Evolutionary conservation across 2,329 filamentous ascomycete genomes (phyloP).

Genomic region (Pyrenochaeta sp.): DNA sequence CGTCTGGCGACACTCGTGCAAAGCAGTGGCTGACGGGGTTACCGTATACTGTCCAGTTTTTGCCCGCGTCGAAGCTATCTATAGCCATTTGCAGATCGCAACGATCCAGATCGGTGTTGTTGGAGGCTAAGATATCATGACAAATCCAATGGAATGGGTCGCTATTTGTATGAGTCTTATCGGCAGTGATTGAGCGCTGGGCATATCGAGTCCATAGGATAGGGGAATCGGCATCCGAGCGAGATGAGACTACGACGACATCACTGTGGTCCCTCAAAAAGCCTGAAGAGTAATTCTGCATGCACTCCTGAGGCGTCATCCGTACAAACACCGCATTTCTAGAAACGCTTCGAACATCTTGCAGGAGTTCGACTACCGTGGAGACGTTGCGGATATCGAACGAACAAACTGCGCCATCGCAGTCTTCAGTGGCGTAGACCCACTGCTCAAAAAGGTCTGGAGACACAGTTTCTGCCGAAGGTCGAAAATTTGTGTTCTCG

Average conservation of each 20-base stretch:
- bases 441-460: conserved; percentile 14
- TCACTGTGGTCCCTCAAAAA: conserved; percentile 19
- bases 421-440: neutral
- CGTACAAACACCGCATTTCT: conserved; percentile 1
- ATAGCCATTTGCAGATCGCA: conserved; percentile 5
- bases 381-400: conserved; percentile 16
- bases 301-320: conserved; percentile 12
- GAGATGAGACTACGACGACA: conserved; percentile 16
- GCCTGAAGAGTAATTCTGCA: conserved; percentile 15
- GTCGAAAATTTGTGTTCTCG: conserved; percentile 11
- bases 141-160: conserved; percentile 27
- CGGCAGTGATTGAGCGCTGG: conserved; percentile 11
- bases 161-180: conserved; percentile 15
- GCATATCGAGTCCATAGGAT: conserved; percentile 23
- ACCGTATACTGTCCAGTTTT: conserved; percentile 26
- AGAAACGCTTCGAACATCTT: conserved; percentile 13
- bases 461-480: conserved; percentile 16
- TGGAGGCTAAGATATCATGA: conserved; percentile 9
- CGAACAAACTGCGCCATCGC: conserved; percentile 3
- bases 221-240: conserved; percentile 5
- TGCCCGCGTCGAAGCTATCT: conserved; percentile 3
- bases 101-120: neutral
- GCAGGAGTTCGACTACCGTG: conserved; percentile 10
- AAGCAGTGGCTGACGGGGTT: conserved; percentile 22
- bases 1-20: conserved; percentile 14